These are phyloP conservation scores for Rauvolfia tetraphylla DNA, from an alignment of 257 asterid genomes.

Conservation along the genomic window DNA sequence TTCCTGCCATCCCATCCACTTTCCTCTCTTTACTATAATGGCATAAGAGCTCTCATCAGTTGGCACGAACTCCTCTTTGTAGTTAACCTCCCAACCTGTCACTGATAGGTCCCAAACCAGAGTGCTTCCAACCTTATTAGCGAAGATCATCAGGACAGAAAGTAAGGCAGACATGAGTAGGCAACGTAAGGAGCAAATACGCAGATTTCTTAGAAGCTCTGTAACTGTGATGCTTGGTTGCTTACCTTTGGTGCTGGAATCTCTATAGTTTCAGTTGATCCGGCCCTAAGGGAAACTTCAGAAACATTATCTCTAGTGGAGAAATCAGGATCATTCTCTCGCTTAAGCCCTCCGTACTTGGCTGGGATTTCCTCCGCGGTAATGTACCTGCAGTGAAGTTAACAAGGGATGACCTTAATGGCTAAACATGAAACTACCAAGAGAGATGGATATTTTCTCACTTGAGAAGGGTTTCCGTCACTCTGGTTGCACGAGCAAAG, in stretches of 20 bases:
- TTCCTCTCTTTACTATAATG: conserved; percentile 41
- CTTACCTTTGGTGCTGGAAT: conserved; percentile 49
- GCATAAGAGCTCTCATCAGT: conserved; percentile 45
- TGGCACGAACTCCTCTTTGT: conserved; percentile 62
- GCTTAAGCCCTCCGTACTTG: conserved; percentile 48
- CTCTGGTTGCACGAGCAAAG: conserved; percentile 52
- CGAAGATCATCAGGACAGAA: neutral
- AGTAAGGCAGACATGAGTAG: neutral
- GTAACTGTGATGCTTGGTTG: neutral
- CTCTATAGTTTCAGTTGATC: conserved; percentile 43
- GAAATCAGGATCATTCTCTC: conserved; percentile 50
- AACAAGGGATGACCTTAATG: neutral
- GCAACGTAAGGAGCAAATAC: neutral
- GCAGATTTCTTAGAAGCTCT: neutral
- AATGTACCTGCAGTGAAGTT: conserved; percentile 34
- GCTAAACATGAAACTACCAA: neutral
- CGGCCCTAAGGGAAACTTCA: conserved; percentile 42
- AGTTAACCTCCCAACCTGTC: conserved; percentile 60
- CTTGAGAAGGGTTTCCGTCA: conserved; percentile 57
- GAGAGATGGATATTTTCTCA: conserved; percentile 20
- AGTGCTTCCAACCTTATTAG: conserved; percentile 35
- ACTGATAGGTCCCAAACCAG: conserved; percentile 55
- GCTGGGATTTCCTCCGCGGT: conserved; percentile 46
- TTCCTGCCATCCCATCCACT: conserved; percentile 44
- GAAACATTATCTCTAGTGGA: conserved; percentile 38